Evolutionary conservation across 2,329 filamentous ascomycete species (phyloP), one percentile per base, ranked within the genome.

Genomic region (Pezicula neosporulosa): DNA sequence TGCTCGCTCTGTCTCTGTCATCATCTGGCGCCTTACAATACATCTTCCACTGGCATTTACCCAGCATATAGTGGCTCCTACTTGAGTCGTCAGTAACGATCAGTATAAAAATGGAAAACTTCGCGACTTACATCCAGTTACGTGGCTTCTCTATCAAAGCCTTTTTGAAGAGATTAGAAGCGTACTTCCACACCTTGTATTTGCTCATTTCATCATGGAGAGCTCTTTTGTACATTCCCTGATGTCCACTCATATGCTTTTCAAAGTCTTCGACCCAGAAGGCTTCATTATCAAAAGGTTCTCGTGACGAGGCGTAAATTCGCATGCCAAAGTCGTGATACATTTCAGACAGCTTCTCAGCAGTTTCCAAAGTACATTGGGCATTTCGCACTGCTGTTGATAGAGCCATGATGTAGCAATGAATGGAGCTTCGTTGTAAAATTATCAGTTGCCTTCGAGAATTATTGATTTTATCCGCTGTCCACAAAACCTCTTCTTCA

Each of bases 41-140:
- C 77, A 89, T 85, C 65, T 89, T 90, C 82, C 85, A 89, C 3
- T 84, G 71, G 61, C 84, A 87, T 70, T 90, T 90, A 19, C 81
- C 82, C 8, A 86, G 77, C 76, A 86, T 85, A 60, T 85, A 89
- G 59, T 86, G 78, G 52, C 80, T 80, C 67, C 76, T 80, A 56
- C 15, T n/a, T 45, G 15, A 35, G 48, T 70, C 52, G 72, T 60
- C 27, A 50, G 46, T 12, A 28, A 24, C 6, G 24, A 35, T 37
- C 13, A 52, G 36, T 27, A 13, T n/a, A 16, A 47, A 44, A 19
- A 18, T 18, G 8, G 5, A 48, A 33, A 15, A 21, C 18, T 13
- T 39, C 15, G 16, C 27, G 18, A 76, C 77, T 70, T 60, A 78
- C 74, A 80, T 78, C 86, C 86, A 89, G 48, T 77, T 76, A 48